Evolutionary conservation across 2,329 filamentous ascomycete genomes (phyloP), one percentile per base, ranked within the genome.

Genomic region (Cadophora malorum): DNA sequence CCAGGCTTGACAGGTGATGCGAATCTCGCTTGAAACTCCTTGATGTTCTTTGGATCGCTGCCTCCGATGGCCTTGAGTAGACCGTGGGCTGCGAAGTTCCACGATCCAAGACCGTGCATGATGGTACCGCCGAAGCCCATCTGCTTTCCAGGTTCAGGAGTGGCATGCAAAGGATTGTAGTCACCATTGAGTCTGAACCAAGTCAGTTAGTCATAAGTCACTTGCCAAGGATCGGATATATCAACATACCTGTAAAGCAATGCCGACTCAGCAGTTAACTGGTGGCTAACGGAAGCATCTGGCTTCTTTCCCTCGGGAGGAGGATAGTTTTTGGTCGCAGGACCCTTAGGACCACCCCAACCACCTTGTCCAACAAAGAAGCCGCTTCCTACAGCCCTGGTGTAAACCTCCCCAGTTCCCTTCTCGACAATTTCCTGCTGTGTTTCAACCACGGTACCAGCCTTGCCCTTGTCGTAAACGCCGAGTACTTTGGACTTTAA

Each of bases 101-200:
- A 97, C 74, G 89, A 92, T 82, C 90, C 97, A 56, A 97, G 84
- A 23, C 94, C 94, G 81, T 97, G 94, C 79, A 97, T 91, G 79
- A 97, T 97, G 74, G 88, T 84, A 41, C 94, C 94, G 33, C 93
- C 92, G 74, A 97, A 97, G 69, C 94, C 94, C 92, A 97, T 97
- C 82, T 93, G 91, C 80, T 87, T 81, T 69, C 93, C 93, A 0
- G 93, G 92, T 80, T 93, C 92, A 14, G 93, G 93, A 21, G 91
- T 92, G 7, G 93, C 93, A 78, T 97, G 94, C 45, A 97, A 88
- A 33, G 94, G 94, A 83, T 97, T 97, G 81, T 97, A 97, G 82
- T 97, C 94, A 72, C 94, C 94, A 75, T 97, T 97, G 62, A 97
- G 86, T 71, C 93, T 87, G 93, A 92, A 28, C 76, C 71, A 23